phyloP scores from a whole-genome alignment of 306 rosid species.

The Cucurbita ficifolia region DNA sequence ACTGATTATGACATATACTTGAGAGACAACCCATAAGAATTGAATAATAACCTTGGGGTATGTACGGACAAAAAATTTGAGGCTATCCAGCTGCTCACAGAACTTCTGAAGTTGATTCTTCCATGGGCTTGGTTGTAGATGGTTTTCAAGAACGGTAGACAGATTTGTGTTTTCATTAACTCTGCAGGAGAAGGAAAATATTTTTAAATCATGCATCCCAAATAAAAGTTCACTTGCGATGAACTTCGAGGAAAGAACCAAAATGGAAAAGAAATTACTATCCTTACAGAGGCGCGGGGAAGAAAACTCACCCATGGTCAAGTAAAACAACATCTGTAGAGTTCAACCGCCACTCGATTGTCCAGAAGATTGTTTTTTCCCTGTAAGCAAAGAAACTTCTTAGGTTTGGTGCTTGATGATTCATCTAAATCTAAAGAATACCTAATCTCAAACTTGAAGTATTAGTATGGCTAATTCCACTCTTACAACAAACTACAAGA shows the following conservation, averaged over 20 bases:
- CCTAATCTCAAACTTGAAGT: not conserved
- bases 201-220: not conserved
- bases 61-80: constrained; percentile 61
- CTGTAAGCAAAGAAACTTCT: constrained; percentile 26
- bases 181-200: constrained; percentile 21
- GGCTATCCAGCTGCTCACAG: constrained; percentile 34
- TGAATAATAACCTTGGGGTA: constrained; percentile 45
- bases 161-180: constrained; percentile 45
- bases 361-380: constrained; percentile 71
- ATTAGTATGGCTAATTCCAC: not conserved
- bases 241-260: not conserved
- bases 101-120: constrained; percentile 46
- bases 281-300: not conserved
- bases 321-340: constrained; percentile 38
- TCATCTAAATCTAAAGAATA: not conserved
- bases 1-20: not conserved
- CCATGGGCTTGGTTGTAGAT: constrained; percentile 72
- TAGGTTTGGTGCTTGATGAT: not conserved
- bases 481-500: not conserved
- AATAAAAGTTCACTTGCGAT: not conserved
- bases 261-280: not conserved
- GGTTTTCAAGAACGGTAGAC: constrained; percentile 41
- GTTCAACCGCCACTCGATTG: constrained; percentile 77
- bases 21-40: not conserved
- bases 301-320: constrained; percentile 64